phyloP scores from a whole-genome alignment of 163 green algal genomes.

The Smithsoniella earleae region DNA sequence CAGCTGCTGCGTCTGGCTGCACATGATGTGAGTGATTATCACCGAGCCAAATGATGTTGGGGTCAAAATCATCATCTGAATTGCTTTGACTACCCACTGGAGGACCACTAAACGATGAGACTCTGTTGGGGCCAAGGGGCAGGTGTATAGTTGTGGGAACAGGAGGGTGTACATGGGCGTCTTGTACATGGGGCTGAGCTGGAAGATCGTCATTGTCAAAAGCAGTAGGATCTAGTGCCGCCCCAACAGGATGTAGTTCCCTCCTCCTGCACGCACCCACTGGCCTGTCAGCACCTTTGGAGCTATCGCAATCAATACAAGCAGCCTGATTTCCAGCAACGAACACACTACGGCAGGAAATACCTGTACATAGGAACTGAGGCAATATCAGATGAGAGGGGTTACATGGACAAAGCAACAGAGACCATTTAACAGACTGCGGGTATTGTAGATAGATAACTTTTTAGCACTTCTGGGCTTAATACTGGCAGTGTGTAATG shows the following conservation, averaged over 20 bases:
- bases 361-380: no score
- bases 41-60: background rate
- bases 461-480: no score
- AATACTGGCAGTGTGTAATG: no score
- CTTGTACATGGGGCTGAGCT: background rate
- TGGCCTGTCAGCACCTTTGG: no score
- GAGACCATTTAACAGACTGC: no score
- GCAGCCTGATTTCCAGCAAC: no score
- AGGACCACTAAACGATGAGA: background rate
- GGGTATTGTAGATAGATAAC: no score
- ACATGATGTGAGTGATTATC: background rate
- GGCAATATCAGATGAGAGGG: no score
- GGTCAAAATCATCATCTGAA: conserved; percentile 27
- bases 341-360: no score
- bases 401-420: no score
- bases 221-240: background rate
- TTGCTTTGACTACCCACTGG: background rate
- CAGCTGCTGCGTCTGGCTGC: background rate
- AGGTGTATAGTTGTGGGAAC: background rate
- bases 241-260: background rate
- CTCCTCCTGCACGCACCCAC: conserved; percentile 8
- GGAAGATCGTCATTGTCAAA: background rate
- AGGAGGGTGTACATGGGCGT: background rate
- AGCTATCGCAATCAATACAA: no score
- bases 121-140: no score